Base-by-base conservation (phyloP, 106 monocot genomes). In the Platanthera zijinensis region DNA sequence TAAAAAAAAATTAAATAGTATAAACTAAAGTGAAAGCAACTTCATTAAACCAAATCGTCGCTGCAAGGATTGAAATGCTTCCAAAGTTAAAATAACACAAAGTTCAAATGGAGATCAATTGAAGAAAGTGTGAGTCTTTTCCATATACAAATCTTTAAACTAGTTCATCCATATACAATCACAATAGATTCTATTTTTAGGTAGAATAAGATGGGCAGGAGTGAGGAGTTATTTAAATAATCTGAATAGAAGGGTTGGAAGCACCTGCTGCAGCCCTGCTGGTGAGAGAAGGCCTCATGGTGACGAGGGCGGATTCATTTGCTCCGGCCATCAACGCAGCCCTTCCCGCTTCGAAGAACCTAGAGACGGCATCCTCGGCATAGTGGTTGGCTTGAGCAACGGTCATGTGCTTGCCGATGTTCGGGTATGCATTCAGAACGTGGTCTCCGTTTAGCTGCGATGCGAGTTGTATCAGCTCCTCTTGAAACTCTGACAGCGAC, bases 361-460 rank as follows among this genome's bases (percentile, higher is more conserved):
- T 87, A 1, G 93, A 89, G 19, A 96, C 96, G 6, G 96, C 90
- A 85, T 93, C 93, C 81, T 96, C 91, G 0, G 92, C 93, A 46
- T 96, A 96, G 0, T 76, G 47, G 57, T 93, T 96, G 8, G 93
- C 96, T 77, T 93, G 75, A 10, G 64, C 81, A 19, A 96, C 96
- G 0, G 80, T 84, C 93, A 96, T 81, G 75, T 82, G 78, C 80
- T 82, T 87, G 28, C 96, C 96, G 5, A 96, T 93, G 79, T 89
- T 78, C 46, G 96, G 96, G 63, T 95, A 95, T 13, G 85, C 73
- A 77, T 89, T 95, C 7, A 95, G 91, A 8, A 95, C 89, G 69
- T 96, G 93, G 46, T 96, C 96, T 5, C 96, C 96, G 67, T 81
- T 91, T 46, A 96, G 87, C 84, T 96, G 96, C 1, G 96, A 96